Percentiles rank a stretch among this genome's conserved stretches.
Evolutionary conservation across 768 basidiomycete species (phyloP).

Genomic region (Pleurotus tuber-regium): DNA sequence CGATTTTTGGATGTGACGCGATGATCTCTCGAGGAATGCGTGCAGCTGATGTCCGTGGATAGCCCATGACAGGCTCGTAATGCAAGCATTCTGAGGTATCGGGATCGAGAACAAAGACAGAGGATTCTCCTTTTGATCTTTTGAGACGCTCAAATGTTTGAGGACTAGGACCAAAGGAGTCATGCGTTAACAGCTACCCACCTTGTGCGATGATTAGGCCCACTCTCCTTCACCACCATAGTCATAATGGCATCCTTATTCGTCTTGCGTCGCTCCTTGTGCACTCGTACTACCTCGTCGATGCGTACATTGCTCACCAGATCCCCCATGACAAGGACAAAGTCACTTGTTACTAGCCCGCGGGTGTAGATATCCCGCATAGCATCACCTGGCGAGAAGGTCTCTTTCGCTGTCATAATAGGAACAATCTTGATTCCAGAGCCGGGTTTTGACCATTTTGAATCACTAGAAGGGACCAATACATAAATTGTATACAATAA

Average conservation of each 20-base stretch:
- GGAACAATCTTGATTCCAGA: constrained; percentile 82
- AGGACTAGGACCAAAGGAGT: no score
- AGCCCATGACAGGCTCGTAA: constrained; percentile 74
- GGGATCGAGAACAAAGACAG: constrained; percentile 76
- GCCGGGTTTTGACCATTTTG: constrained; percentile 81
- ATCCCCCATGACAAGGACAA: constrained; percentile 88
- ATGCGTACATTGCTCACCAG: constrained; percentile 92
- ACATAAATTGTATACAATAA: constrained; percentile 12
- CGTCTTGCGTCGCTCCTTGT: constrained; percentile 81
- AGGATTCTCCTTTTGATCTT: constrained; percentile 71
- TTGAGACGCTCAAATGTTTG: no score
- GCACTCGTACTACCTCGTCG: constrained; percentile 83
- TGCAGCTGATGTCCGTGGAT: constrained; percentile 59
- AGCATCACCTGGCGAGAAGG: constrained; percentile 86
- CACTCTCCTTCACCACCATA: constrained; percentile 85
- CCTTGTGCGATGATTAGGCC: constrained; percentile 71
- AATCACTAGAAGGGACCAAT: constrained; percentile 45
- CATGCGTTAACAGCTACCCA: no score
- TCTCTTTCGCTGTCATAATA: constrained; percentile 82
- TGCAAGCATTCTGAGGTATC: constrained; percentile 80
- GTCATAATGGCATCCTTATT: constrained; percentile 97
- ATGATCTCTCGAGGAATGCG: constrained; percentile 80
- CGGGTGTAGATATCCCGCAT: constrained; percentile 93
- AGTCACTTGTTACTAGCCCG: constrained; percentile 87
- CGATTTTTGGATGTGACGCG: constrained; percentile 70